Base-by-base conservation (phyloP, 768 basidiomycete species). In the Austroboletus eburneus region DNA sequence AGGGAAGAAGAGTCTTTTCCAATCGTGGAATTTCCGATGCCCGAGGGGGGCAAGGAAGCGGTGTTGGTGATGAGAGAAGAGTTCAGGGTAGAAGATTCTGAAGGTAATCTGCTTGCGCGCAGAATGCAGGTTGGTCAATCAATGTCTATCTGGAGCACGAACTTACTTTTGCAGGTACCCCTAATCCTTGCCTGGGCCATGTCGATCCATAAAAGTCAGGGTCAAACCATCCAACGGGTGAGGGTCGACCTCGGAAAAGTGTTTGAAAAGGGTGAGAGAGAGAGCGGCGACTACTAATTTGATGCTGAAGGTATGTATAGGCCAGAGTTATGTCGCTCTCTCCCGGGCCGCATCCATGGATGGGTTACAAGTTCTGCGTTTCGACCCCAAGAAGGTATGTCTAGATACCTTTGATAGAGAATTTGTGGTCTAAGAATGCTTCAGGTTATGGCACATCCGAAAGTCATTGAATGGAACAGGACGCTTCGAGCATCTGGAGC, bases 181-280 rank as follows among this genome's bases (percentile, higher is more conserved):
- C 64, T 94, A 4, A 86, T 89, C 40, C 74, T 85, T 0, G 81
- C 84, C 0, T 88, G 83, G 85, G 84, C 85, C 0, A 82, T 86
- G 71, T 79, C 79, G 2, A 87, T 89, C 46, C 85, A 88, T 67
- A 89, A 89, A 63, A 78, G 76, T 46, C 87, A 88, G 57, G 86
- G 85, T 1, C 83, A 86, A 55, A 87, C 87, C 0, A 74, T 89
- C 36, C 74, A 78, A 36, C 71, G 76, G 36, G 79, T 85, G 44
- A 81, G 76, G 55, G 73, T 86, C 25, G 82, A 85, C 58, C 74
- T 87, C 16, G 73, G 75, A 9, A 73, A 68, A 32, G 79, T 85
- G n/a, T 86, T 86, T 57, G 84, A 78, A 58, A 76, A 75, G 48
- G 76, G 74, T 73, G 39, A 32, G 61, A 43, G 10, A 1, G 14